Evolutionary conservation across 352 stramenopile species (phyloP), one percentile per base, ranked within the genome.

Genomic region (Phytopythium kandeliae): DNA sequence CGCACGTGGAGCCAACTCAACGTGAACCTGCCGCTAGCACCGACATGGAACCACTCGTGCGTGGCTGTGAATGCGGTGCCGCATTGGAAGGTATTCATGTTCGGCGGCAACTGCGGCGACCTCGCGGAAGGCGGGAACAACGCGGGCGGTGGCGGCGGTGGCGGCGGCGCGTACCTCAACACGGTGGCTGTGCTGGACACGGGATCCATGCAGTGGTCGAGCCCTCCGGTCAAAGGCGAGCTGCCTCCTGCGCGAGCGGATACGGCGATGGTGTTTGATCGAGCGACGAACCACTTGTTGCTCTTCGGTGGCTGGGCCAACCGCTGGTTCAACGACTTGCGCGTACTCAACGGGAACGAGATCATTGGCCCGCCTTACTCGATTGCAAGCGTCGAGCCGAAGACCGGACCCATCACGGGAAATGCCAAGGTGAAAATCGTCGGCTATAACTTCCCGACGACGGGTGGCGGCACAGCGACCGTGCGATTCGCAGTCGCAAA

Each of bases 81-180:
- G 4, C 67, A 98, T 67, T 98, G 94, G 93, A 98, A 98, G 62
- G 75, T 99, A 3, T 98, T 98, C 57, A 78, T 98, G 50, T 99
- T 98, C 69, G 96, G 96, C 47, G 96, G 96, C 33, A 98, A 98
- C 65, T 97, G 86, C 40, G 95, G 96, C 12, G 90, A 98, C 60
- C 63, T 98, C 3, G 74, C 81, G 8, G 85, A 96, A 42, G 84
- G 89, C 0, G 70, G 74, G 13, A 91, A 88, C 2, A 85, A 86
- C 0, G 28, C 28, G 4, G n/a, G n/a, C n/a, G 89, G 95, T 69
- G 92, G 91, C 13, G 46, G 46, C 19, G 47, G 47, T 7, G 47
- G 31, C 16, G 33, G 34, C 13, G 47, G 47, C 6, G 80, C 78
- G 21, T 97, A 96, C 48, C 60, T 90, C 30, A 97, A 96, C 54